phyloP scores from a whole-genome alignment of 2,329 filamentous ascomycete species.

The Rhynchosporium graminicola region DNA sequence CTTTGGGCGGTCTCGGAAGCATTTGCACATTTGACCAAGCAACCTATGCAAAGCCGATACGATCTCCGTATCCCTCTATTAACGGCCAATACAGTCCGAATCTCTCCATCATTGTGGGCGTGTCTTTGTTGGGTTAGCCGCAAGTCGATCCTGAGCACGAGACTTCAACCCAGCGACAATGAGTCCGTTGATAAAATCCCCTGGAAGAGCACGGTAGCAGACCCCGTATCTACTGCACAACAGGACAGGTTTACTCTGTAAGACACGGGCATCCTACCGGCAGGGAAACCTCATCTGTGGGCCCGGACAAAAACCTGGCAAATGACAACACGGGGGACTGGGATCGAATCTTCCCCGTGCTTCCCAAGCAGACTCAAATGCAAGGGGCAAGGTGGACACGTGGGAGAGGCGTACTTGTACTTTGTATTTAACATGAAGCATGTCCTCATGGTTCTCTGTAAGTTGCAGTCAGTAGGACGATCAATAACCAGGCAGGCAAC shows the following conservation, averaged over 20 bases:
- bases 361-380: conserved; percentile 25
- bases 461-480: conserved; percentile 13
- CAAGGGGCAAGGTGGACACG: conserved; percentile 13
- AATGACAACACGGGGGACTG: conserved; percentile 1
- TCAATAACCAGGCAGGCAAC: conserved; percentile 11
- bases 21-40: background rate
- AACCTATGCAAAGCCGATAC: background rate
- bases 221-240: conserved; percentile 3
- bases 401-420: conserved; percentile 14
- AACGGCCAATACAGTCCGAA: conserved; percentile 9
- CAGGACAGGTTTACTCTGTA: background rate
- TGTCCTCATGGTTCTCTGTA: background rate
- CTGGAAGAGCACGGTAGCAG: conserved; percentile 14
- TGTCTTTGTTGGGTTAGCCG: conserved; percentile 14
- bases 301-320: background rate
- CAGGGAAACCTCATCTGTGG: conserved; percentile 4
- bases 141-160: conserved; percentile 21
- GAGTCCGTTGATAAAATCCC: conserved; percentile 8
- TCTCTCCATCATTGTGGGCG: conserved; percentile 9
- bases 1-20: background rate
- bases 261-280: conserved; percentile 17
- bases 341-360: conserved; percentile 9
- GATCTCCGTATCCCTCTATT: background rate
- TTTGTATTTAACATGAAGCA: background rate
- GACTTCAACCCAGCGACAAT: conserved; percentile 20